Evolutionary conservation across 2,329 filamentous ascomycete genomes (phyloP), one percentile per base, ranked within the genome.

Genomic region (Botrytis galanthina): DNA sequence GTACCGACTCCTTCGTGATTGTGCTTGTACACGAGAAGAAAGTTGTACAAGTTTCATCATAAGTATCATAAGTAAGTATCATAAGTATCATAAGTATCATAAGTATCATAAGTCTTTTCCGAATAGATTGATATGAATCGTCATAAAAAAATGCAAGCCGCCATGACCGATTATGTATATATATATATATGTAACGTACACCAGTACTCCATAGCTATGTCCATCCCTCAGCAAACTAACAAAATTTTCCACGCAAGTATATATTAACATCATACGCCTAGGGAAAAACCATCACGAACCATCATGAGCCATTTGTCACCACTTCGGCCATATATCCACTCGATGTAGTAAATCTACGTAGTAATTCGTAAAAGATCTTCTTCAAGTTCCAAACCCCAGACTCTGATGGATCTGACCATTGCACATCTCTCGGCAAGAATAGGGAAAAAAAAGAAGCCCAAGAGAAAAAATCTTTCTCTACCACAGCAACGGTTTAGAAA

Each of bases 391-490:
- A 42, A 46, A 68, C 64, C 64, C 64, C 64, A 68, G 64, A 68
- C 35, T 68, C 35, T 57, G 8, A 54, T 68, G 64, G 46, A 35
- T 67, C 64, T n/a, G 20, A 37, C 14, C 35, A 39, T 26, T 42
- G 39, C 60, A 42, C 16, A 63, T 9, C 26, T 22, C 9, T 42
- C 37, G 61, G 63, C 63, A 51, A 67, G 32, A 67, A 51, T 51
- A 54, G 64, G 64, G 35, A 39, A 54, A 48, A 26, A 16, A 22
- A 54, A 8, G 12, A 20, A 35, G 44, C 29, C 20, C 1, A 5
- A 54, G 18, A 54, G n/a, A 22, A n/a, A 67, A 68, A 68, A 29
- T 57, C 64, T 68, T 57, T 68, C 64, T 68, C 64, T 68, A 68
- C 64, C 64, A 68, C 64, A 42, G 64, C 64, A 68, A 68, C 64